Conservation (phyloP, 345 rosid genomes). For the Sisymbrium altissimum region DNA sequence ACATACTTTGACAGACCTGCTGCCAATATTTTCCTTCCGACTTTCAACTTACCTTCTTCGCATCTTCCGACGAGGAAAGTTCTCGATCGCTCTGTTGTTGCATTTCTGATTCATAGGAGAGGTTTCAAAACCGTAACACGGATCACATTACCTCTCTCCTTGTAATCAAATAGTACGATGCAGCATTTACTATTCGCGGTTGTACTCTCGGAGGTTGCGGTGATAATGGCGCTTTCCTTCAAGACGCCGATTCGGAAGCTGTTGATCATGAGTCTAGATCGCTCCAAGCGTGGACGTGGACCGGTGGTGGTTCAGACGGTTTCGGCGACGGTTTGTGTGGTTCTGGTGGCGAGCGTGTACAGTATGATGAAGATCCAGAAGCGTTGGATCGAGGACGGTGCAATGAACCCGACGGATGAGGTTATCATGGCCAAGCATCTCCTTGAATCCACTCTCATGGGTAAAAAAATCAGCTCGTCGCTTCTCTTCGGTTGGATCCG, state of each 20-base stretch:
- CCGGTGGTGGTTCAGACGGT: slow-evolving; percentile 85
- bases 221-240: slow-evolving; percentile 60
- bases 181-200: slow-evolving; percentile 62
- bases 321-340: slow-evolving; percentile 51
- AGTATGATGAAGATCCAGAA: slow-evolving; percentile 63
- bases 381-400: slow-evolving; percentile 57
- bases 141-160: background rate
- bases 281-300: slow-evolving; percentile 84
- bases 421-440: slow-evolving; percentile 70
- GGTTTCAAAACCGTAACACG: background rate
- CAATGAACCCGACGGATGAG: slow-evolving; percentile 77
- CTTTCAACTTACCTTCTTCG: slow-evolving; percentile 29
- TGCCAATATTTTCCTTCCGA: background rate
- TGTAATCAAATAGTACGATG: slow-evolving; percentile 36
- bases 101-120: background rate
- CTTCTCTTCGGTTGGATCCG: slow-evolving; percentile 8
- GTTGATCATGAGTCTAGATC: slow-evolving; percentile 60
- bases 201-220: slow-evolving; percentile 51
- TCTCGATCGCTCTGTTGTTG: slow-evolving; percentile 2
- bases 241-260: slow-evolving; percentile 85
- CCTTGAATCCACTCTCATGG: slow-evolving; percentile 91
- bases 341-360: slow-evolving; percentile 59
- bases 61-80: slow-evolving; percentile 21
- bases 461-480: slow-evolving; percentile 34
- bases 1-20: background rate